Conservation (phyloP, 768 basidiomycete genomes). For the Cystofilobasidium macerans region DNA sequence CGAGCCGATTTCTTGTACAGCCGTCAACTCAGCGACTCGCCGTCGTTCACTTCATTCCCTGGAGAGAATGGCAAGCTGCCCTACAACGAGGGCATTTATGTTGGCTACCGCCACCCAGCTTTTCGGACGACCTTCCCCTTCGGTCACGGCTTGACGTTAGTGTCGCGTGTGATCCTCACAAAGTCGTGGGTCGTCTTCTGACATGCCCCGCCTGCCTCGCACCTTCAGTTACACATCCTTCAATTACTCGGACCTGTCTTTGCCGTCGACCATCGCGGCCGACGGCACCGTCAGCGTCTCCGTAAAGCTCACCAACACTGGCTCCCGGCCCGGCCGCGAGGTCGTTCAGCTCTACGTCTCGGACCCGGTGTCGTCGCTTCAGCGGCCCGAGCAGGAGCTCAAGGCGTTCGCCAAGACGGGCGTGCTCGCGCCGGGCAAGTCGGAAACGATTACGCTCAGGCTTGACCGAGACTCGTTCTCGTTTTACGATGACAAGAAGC, state of each 20-base stretch:
- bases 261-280: constrained; percentile 1
- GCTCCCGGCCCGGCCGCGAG: constrained; percentile 24
- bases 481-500: constrained; percentile 45
- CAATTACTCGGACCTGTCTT: constrained; percentile 28
- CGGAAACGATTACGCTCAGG: constrained; percentile 34
- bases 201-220: neutral
- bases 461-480: constrained; percentile 32
- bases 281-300: constrained; percentile 20
- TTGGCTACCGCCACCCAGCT: constrained; percentile 34
- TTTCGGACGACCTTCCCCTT: constrained; percentile 34
- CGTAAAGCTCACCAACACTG: constrained; percentile 28
- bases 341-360: constrained; percentile 27
- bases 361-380: neutral
- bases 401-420: constrained; percentile 32
- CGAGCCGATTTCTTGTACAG: neutral
- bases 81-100: constrained; percentile 30
- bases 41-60: constrained; percentile 1
- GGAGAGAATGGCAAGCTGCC: constrained; percentile 19
- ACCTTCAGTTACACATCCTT: constrained; percentile 35
- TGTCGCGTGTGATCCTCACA: neutral
- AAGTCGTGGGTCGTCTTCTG: neutral
- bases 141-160: constrained; percentile 31
- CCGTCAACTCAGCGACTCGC: neutral
- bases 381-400: constrained; percentile 26
- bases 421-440: constrained; percentile 26